Base-by-base conservation (phyloP, 495 filamentous ascomycete species). In the Aspergillus campestris region DNA sequence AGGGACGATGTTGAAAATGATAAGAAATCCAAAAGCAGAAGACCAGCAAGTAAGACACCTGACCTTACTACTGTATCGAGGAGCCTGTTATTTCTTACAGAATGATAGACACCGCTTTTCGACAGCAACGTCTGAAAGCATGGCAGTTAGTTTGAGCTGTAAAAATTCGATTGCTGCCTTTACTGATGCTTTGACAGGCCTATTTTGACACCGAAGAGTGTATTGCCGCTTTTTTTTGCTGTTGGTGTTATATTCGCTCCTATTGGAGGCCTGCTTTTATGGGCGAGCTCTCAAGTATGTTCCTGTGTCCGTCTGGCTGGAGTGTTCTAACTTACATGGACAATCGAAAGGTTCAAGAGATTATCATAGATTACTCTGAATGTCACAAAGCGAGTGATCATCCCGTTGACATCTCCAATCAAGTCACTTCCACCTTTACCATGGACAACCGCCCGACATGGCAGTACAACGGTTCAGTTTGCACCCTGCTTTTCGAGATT, bases 161-260 rank as follows among this genome's bases (percentile, higher is more conserved):
- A 2, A 37, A 1, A 27, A 40, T 37, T 18, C 27, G 8, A 1
- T 35, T 10, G 13, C 27, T 39, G 7, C 18, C 11, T 14, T n/a
- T 39, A 24, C 47, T 46, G 34, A 45, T 43, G 28, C 37, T 39
- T 18, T 30, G 18, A 41, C 52, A 89, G 85, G 69, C 89, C 89
- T 7, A 95, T 95, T 60, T 75, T 95, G 33, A 95, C 89, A 4
- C 89, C 89, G 0, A 94, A 90, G 62, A 95, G 87, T 38, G 89
- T 94, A 24, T 73, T 95, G 9, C 89, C 89, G 36, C 75, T 95
- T 42, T 94, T 95, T 67, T 91, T 94, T 61, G 75, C 79, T 31
- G 74, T 94, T 43, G 89, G 89, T 34, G 71, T 92, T 41, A 82
- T 95, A 55, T 91, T 94, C 61, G 88, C 86, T 11, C 86, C 89